Base-by-base conservation (phyloP, 306 rosid species). In the barrel medic (Medicago truncatula) region DNA sequence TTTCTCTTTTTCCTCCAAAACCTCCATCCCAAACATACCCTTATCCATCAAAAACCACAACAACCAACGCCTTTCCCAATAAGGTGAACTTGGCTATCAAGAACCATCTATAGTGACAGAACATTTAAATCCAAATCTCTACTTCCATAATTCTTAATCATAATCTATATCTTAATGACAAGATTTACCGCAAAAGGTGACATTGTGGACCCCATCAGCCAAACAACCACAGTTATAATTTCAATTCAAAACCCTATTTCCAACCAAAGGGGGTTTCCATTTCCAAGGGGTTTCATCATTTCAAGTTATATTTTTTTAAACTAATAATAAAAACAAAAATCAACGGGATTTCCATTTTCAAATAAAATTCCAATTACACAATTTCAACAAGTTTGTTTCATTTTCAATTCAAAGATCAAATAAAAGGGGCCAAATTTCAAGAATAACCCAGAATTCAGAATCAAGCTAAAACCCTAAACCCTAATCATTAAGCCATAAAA, bases 341-440 rank as follows among this genome's bases (percentile, higher is more conserved):
- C n/a, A n/a, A n/a, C n/a, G 49, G 62, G 47, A 40, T 59, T 47
- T 47, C 31, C 34, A 9, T 60, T 47, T 70, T 20, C 31, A 60
- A 70, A 57, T 13, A 58, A 68, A 68, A n/a, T n/a, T n/a, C n/a
- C n/a, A n/a, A n/a, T n/a, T n/a, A n/a, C n/a, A n/a, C n/a, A n/a
- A n/a, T n/a, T n/a, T n/a, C n/a, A n/a, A n/a, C n/a, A n/a, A 25
- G 28, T 2, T 0, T 2, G 3, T 28, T 28, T 0, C 23, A 47
- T 39, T 39, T 47, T 38, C 63, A 78, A 72, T 73, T 31, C 56
- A n/a, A 38, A 54, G 50, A 28, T 75, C n/a, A 54, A 58, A 73
- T 1, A 46, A 67, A 67, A 71, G 17, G 53, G 68, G 46, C 73
- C 56, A 68, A 74, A 68, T 68, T 77, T 47, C 21, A 81, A 4